These are phyloP conservation scores for Corchorus olitorius DNA, from an alignment of 345 rosid species.

Conservation along the genomic window DNA sequence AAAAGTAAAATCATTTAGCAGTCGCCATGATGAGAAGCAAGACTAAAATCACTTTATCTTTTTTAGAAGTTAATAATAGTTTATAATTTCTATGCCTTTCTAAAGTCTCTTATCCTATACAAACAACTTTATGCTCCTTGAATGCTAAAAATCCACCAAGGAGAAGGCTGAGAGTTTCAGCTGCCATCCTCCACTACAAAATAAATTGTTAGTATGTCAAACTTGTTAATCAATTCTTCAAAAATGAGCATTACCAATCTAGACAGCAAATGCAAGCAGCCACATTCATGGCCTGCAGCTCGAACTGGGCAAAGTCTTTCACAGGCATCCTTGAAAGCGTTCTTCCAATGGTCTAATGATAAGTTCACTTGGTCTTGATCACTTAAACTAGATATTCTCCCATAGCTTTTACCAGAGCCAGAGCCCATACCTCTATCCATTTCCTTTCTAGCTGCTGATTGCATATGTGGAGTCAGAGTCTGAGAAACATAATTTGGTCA, in stretches of 20 bases:
- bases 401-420: constrained; percentile 48
- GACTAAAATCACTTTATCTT: neutral
- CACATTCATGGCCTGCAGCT: constrained; percentile 91
- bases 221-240: neutral
- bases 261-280: constrained; percentile 69
- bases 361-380: constrained; percentile 66
- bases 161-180: neutral
- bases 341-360: constrained; percentile 84
- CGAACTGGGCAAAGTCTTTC: constrained; percentile 94
- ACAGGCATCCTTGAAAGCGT: constrained; percentile 86
- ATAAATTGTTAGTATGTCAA: neutral
- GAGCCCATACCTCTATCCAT: constrained; percentile 39
- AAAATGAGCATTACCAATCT: constrained; percentile 57
- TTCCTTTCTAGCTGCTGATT: constrained; percentile 48
- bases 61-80: neutral
- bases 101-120: neutral
- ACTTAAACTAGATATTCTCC: constrained; percentile 40
- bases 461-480: constrained; percentile 97
- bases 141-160: neutral
- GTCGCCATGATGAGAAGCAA: neutral
- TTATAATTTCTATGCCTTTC: neutral
- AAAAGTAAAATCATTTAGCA: neutral
- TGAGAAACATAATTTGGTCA: constrained; percentile 38
- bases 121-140: neutral
- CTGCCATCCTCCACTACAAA: neutral